Percentiles rank a stretch among this genome's conserved stretches.
Conservation (phyloP, 805 yeast species). For the Saturnispora besseyi region DNA sequence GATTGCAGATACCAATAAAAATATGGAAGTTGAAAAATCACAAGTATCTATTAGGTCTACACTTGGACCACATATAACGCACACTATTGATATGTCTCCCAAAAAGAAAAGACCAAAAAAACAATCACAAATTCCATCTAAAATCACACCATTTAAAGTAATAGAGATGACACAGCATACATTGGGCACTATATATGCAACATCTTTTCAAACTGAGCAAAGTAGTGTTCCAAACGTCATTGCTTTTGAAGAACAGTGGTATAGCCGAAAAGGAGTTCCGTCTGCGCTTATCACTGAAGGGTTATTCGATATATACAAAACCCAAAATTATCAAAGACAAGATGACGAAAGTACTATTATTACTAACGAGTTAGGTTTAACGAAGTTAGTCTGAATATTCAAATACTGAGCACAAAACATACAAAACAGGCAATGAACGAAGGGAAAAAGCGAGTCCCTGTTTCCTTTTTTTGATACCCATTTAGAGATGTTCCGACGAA, state of each 20-base stretch:
- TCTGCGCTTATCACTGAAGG: background rate
- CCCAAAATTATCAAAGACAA: background rate
- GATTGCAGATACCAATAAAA: too few species aligned
- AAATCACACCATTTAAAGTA: background rate
- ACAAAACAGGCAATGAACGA: too few species aligned
- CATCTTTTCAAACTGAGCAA: background rate
- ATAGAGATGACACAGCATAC: conserved; percentile 1
- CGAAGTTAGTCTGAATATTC: background rate
- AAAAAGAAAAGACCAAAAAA: background rate
- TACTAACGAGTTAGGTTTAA: background rate
- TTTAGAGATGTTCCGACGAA: too few species aligned
- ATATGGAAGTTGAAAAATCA: background rate
- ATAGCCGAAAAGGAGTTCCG: background rate
- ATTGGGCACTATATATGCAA: background rate
- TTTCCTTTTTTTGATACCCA: background rate
- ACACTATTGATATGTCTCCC: conserved; percentile 2
- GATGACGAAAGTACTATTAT: background rate
- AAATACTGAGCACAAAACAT: background rate
- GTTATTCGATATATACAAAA: background rate
- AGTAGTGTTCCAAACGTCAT: background rate
- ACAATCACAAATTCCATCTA: background rate
- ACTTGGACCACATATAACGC: background rate
- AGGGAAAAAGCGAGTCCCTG: background rate
- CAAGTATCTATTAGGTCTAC: background rate
- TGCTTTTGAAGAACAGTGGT: conserved; percentile 3